Evolutionary conservation across 192 early-diverging fungal genomes (phyloP), one percentile per base, ranked within the genome.

Genomic region (Gonapodya prolifera): DNA sequence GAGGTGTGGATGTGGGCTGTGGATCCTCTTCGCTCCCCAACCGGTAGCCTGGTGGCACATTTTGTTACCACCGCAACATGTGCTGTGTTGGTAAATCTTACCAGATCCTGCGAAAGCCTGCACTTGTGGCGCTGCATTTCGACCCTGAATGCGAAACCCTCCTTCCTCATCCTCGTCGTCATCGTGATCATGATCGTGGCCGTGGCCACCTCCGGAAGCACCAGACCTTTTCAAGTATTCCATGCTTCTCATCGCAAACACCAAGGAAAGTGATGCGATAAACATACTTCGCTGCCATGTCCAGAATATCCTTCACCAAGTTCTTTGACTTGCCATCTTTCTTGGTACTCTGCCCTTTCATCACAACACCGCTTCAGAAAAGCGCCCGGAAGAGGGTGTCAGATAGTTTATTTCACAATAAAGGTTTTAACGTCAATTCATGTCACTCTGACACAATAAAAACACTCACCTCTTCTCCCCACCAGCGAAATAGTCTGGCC

Each of bases 401-500:
- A n/a, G n/a, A n/a, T n/a, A n/a, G n/a, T n/a, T n/a, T n/a, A 61
- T 61, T 16, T 61, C 23, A 61, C 23, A 8, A 61, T 61, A 16
- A 61, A 23, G 8, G 45, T 61, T 8, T 16, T 61, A 16, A 16
- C 45, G 23, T 61, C 45, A 16, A 16, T 61, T 23, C 45, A 82
- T 82, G 79, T 85, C 82, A 17, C 77, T 81, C 33, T 86, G 87
- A 35, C 82, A 83, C 76, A 88, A 83, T 36, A 85, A 80, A 75
- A 85, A 80, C 45, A 90, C 94, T n/a, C 88, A 96, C 84, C 93
- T 95, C 81, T 93, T 94, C 83, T 97, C 96, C 33, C 97, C 97
- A 1, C 96, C 97, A 28, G 95, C 90, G 87, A 92, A 99, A 79
- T 88, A 94, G 77, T 91, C 90, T 78, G 78, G 80, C 34, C 81